A percentile compares a stretch with the other conserved stretches of the same genome.
Evolutionary conservation across 371 early-diverging fungal genomes (phyloP).

Genomic region (Apophysomyces variabilis): DNA sequence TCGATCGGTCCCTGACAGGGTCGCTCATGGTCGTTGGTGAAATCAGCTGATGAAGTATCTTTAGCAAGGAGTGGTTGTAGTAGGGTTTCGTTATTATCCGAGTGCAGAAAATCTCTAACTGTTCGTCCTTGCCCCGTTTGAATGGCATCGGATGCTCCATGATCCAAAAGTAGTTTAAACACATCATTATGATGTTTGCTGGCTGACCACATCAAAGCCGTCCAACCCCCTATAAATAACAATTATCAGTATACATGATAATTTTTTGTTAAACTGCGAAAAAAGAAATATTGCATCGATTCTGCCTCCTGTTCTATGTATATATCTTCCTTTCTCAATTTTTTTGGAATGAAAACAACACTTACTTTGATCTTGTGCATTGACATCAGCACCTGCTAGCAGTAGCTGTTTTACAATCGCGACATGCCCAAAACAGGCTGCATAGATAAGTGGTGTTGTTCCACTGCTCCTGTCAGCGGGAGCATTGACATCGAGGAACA

Average conservation of each 20-base stretch:
- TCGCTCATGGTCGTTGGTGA: not conserved
- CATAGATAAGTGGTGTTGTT: slow-evolving; percentile 79
- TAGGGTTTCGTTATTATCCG: slow-evolving; percentile 34
- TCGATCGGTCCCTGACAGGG: slow-evolving; percentile 17
- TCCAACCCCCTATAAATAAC: slow-evolving; percentile 80
- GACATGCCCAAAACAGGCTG: slow-evolving; percentile 86
- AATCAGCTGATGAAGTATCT: no score
- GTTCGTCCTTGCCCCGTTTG: slow-evolving; percentile 70
- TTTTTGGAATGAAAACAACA: slow-evolving; percentile 1
- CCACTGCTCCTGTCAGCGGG: slow-evolving; percentile 59
- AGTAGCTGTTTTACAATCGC: slow-evolving; percentile 67
- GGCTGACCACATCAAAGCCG: slow-evolving; percentile 91
- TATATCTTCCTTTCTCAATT: not conserved
- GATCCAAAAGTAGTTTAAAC: slow-evolving; percentile 67
- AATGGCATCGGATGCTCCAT: slow-evolving; percentile 69
- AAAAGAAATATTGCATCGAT: not conserved
- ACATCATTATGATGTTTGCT: slow-evolving; percentile 70
- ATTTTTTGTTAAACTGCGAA: not conserved
- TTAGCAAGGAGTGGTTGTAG: slow-evolving; percentile 9
- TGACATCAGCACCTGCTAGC: slow-evolving; percentile 72
- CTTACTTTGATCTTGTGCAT: slow-evolving; percentile 80
- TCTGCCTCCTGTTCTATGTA: not conserved
- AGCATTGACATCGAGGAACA: slow-evolving; percentile 10
- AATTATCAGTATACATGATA: no score
- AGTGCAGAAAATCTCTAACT: slow-evolving; percentile 67